Base-by-base conservation (phyloP, 1,284 basidiomycete genomes). In the Rhodofomes roseus region DNA sequence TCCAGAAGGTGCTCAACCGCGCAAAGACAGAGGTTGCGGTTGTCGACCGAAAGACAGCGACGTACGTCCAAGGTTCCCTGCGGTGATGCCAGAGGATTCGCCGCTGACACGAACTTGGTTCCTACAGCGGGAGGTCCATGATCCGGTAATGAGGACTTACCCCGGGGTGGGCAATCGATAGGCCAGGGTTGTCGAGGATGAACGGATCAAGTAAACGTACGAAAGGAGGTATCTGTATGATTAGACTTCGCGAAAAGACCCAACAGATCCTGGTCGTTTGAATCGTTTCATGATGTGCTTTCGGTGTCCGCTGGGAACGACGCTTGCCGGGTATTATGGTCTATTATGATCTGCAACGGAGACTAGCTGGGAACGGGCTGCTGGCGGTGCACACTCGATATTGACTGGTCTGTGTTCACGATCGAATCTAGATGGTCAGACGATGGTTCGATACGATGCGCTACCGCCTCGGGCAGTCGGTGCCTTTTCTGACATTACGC, bases 1-100 rank as follows among this genome's bases (percentile, higher is more conserved):
- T 99, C 81, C 89, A 98, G 77, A 99, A 99, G 79, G 88, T 99
- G 54, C 80, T 99, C 69, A 99, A 99, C 74, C 81, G 97, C 54
- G 96, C 97, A n/a, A 99, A 99, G 83, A 92, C 92, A 37, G 97
- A 99, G 76, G 85, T 86, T 9, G 89, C 87, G 1, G 82, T 84
- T 8, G 85, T 84, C 29, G 95, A 98, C 73, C 84, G 92, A 70
- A 98, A 95, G 84, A 99, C 97, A 20, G 95, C 92, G 27, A 95
- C 80, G 92, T 93, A 70, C 27, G 25, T 55, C 9, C 7, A 34
- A 20, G 14, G 51, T 41, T n/a, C 1, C 18, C 3, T 29, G 18
- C 12, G 46, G n/a, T 34, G 18, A 44, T 18, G 46, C 39, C 58
- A 55, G 54, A 12, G 51, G 50, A 12, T 51, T 7, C 18, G 8